Conservation (phyloP, 331 rosid genomes). For the Cydonia oblonga region DNA sequence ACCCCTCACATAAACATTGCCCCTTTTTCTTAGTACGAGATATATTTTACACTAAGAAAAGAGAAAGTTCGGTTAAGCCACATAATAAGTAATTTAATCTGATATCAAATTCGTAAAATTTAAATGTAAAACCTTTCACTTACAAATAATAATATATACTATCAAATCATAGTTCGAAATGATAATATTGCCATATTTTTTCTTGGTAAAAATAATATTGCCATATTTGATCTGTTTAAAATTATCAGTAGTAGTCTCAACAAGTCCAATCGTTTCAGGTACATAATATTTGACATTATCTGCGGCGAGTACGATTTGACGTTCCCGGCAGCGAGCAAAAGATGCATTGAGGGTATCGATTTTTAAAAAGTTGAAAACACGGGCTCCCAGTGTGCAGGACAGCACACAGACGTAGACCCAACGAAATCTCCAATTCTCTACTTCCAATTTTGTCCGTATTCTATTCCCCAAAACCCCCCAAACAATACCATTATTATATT, state of each 20-base stretch:
- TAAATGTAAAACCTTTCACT: fast-evolving
- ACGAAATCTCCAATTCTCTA: conserved; percentile 10
- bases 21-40: no score
- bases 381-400: neutral
- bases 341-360: neutral
- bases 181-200: no score
- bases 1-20: no score
- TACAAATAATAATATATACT: no score
- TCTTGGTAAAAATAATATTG: no score
- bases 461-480: neutral
- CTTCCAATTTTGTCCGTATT: neutral
- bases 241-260: no score
- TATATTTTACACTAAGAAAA: no score
- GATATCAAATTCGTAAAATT: fast-evolving
- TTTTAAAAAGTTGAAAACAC: neutral
- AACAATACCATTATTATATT: neutral
- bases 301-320: neutral
- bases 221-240: no score
- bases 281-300: neutral
- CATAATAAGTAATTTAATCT: fast-evolving
- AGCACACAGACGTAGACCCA: conserved; percentile 38
- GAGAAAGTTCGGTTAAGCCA: fast-evolving
- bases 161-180: no score
- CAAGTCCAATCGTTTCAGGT: no score
- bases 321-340: neutral